These are phyloP conservation scores for Artomyces pyxidatus DNA, from an alignment of 768 basidiomycete species.

Conservation along the genomic window DNA sequence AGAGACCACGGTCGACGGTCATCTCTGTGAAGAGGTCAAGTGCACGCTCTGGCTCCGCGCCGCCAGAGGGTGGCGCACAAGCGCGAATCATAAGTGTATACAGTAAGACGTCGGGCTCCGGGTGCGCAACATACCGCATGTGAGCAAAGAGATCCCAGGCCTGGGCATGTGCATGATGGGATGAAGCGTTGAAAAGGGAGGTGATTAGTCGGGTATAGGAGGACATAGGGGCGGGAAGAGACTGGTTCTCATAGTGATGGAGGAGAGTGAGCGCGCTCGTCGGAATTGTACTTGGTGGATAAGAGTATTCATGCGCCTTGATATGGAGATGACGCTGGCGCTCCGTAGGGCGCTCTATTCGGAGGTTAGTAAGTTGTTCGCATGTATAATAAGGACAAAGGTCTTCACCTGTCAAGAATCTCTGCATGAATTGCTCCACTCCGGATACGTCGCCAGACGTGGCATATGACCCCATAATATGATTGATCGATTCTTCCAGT, in stretches of 20 bases:
- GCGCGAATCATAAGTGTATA: constrained; percentile 86
- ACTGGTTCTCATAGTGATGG: constrained; percentile 61
- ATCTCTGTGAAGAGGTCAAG: constrained; percentile 92
- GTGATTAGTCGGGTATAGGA: constrained; percentile 68
- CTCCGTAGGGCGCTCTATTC: constrained; percentile 34
- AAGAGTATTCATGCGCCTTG: constrained; percentile 50
- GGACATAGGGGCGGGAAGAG: constrained; percentile 56
- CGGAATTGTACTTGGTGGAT: constrained; percentile 42
- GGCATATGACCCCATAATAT: constrained; percentile 10
- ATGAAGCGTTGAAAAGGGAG: constrained; percentile 41
- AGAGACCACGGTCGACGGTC: constrained; percentile 59
- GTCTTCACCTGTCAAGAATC: constrained; percentile 36
- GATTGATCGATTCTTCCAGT: constrained; percentile 25
- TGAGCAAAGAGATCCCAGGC: constrained; percentile 95
- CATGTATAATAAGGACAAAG: background rate
- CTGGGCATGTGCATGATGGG: constrained; percentile 49
- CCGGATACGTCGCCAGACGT: constrained; percentile 6
- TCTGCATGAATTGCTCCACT: constrained; percentile 35
- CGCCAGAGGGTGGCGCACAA: constrained; percentile 51
- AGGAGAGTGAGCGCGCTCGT: constrained; percentile 57
- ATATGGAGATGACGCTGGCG: constrained; percentile 66
- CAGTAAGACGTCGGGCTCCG: constrained; percentile 59
- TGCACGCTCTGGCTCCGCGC: constrained; percentile 84
- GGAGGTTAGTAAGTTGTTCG: constrained; percentile 7
- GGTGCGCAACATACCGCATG: constrained; percentile 94